Base-by-base conservation (phyloP, 441 rosid genomes). In the Gossypium laxum region DNA sequence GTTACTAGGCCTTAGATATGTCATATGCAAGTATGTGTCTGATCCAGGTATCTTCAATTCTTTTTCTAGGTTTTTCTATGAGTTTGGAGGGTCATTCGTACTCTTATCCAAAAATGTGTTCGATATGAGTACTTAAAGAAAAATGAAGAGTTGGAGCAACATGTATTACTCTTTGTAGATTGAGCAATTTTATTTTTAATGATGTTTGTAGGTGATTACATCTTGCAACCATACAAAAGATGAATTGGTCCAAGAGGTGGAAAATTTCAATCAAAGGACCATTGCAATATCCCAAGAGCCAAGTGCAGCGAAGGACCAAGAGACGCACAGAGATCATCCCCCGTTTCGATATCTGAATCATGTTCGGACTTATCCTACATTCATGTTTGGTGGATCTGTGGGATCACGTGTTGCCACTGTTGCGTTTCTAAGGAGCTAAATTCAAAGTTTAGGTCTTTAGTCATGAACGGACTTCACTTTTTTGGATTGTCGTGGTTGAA, bases 321-420 rank as follows among this genome's bases (percentile, higher is more conserved):
- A 77, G 71, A 79, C 79, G 26, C 32, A 54, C 17, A 62, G 63
- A 66, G 85, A 80, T 10, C 79, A 70, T 60, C 69, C 77, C 26
- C 82, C 84, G 8, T 94, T 90, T 73, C 84, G 74, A 70, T 90
- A 92, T 79, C 82, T 92, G 10, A 82, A 82, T 81, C 98, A 90
- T 56, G 96, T 94, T 68, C 87, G 89, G 66, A 82, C 93, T 2
- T 89, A 89, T 76, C 98, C 96, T 0, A 90, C 94, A 6, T 90
- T 89, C 82, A 87, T 79, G 87, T 90, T 90, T 69, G 96, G 96
- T 64, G 97, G 98, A 24, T 77, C 85, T 4, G 87, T 84, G 7
- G 96, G 97, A 74, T 88, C 94, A 1, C 93, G 91, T 58, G 97
- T 88, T 66, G 92, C 98, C 47, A 94, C 93, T 0, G 97, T 92